These are phyloP conservation scores for Aspergillus uvarum DNA, from an alignment of 2,329 filamentous ascomycete genomes.

Conservation along the genomic window DNA sequence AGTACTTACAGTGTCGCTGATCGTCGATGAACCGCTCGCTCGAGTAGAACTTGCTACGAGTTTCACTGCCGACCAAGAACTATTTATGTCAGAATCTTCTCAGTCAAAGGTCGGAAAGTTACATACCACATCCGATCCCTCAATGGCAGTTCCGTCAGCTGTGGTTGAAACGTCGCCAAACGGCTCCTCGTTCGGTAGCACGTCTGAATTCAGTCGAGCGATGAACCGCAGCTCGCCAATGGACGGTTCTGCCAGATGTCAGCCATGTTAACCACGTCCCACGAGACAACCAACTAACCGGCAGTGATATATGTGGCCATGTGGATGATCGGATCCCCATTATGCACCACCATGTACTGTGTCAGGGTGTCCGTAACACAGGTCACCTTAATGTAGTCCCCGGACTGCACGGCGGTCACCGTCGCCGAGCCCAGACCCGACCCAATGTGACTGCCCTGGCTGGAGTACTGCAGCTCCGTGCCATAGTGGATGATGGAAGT, in stretches of 20 bases:
- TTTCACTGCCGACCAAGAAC: conserved; percentile 61
- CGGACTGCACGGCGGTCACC: conserved; percentile 50
- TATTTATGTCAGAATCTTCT: conserved; percentile 7
- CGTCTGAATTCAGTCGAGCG: conserved; percentile 55
- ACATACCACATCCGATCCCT: conserved; percentile 55
- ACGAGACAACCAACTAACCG: conserved; percentile 22
- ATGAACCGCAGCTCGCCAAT: conserved; percentile 66
- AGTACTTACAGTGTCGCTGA: conserved; percentile 54
- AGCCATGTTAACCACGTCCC: background rate
- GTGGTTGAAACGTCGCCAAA: conserved; percentile 59
- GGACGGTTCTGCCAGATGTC: conserved; percentile 43
- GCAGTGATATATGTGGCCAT: conserved; percentile 63
- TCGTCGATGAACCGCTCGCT: conserved; percentile 70
- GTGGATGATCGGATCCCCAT: conserved; percentile 61
- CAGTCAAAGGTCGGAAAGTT: background rate
- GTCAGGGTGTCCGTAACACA: conserved; percentile 61
- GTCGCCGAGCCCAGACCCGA: conserved; percentile 61
- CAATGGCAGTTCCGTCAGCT: conserved; percentile 53
- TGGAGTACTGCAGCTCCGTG: conserved; percentile 58
- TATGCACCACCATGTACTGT: conserved; percentile 62
- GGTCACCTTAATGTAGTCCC: conserved; percentile 60
- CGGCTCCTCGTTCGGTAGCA: conserved; percentile 55
- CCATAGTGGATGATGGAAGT: conserved; percentile 62
- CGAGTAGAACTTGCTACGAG: conserved; percentile 69
- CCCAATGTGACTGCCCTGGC: conserved; percentile 56